Conservation (phyloP, 805 yeast genomes). For the Spathaspora girioi region DNA sequence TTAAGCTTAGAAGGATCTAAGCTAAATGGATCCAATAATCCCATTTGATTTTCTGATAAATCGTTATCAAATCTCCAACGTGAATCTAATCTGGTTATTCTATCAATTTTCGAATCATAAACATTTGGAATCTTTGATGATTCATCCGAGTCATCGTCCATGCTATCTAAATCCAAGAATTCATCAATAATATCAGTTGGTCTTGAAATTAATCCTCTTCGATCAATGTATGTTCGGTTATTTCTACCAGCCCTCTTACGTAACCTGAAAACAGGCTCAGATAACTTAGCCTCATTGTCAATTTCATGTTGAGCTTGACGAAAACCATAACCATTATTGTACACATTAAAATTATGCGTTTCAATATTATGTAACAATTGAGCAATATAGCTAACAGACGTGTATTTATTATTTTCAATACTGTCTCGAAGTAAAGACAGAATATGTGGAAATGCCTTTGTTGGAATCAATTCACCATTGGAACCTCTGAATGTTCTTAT, state of each 20-base stretch:
- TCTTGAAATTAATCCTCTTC: conserved; percentile 46
- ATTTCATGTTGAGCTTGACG: conserved; percentile 12
- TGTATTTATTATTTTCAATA: conserved; percentile 16
- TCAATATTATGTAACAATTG: conserved; percentile 38
- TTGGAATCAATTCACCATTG: conserved; percentile 47
- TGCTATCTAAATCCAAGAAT: conserved; percentile 11
- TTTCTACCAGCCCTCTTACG: conserved; percentile 75
- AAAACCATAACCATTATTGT: conserved; percentile 32
- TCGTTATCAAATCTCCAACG: conserved; percentile 70
- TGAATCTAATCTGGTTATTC: conserved; percentile 47
- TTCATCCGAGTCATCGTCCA: conserved; percentile 17
- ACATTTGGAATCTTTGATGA: conserved; percentile 29
- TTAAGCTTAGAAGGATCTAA: conserved; percentile 82
- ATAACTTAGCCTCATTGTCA: conserved; percentile 26
- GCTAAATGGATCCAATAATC: conserved; percentile 48
- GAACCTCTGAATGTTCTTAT: conserved; percentile 45
- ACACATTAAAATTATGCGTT: conserved; percentile 36
- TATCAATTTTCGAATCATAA: conserved; percentile 45
- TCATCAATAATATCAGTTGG: conserved; percentile 22
- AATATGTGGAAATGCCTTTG: conserved; percentile 46
- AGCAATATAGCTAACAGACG: conserved; percentile 32
- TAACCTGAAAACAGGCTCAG: conserved; percentile 55
- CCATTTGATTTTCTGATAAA: conserved; percentile 34
- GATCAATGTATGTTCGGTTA: conserved; percentile 69
- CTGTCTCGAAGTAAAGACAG: conserved; percentile 34